A percentile compares a stretch with the other conserved stretches of the same genome.
Evolutionary conservation across 2,329 filamentous ascomycete genomes (phyloP).

Genomic region (Daldinia sp.): DNA sequence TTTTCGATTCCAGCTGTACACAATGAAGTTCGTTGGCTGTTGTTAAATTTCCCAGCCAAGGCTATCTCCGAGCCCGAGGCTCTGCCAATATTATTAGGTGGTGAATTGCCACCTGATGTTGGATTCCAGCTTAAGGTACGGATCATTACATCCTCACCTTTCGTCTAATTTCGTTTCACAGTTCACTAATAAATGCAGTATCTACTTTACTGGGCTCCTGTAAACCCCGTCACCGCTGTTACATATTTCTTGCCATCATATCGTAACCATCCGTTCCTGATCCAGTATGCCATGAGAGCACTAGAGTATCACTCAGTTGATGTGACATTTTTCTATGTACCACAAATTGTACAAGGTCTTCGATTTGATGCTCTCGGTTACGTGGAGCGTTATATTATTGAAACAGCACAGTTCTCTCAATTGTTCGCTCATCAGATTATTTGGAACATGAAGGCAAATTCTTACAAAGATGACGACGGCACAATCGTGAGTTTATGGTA

Average conservation of each 20-base stretch:
- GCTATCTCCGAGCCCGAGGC: slow-evolving; percentile 83
- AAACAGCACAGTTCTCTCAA: slow-evolving; percentile 97
- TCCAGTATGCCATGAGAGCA: slow-evolving; percentile 96
- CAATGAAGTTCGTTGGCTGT: slow-evolving; percentile 78
- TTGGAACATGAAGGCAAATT: slow-evolving; percentile 99
- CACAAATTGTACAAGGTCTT: slow-evolving; percentile 94
- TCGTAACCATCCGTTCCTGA: slow-evolving; percentile 87
- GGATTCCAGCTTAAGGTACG: slow-evolving; percentile 82
- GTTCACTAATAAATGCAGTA: slow-evolving; percentile 64
- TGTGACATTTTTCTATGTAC: slow-evolving; percentile 98
- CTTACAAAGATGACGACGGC: slow-evolving; percentile 95
- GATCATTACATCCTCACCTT: slow-evolving; percentile 16
- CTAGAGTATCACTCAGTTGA: slow-evolving; percentile 95
- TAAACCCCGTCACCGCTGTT: slow-evolving; percentile 91
- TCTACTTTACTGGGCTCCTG: slow-evolving; percentile 88
- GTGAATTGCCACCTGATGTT: slow-evolving; percentile 78
- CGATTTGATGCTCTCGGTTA: slow-evolving; percentile 94
- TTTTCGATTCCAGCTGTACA: slow-evolving; percentile 79
- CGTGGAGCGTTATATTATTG: slow-evolving; percentile 93
- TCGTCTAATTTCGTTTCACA: background rate
- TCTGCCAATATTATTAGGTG: slow-evolving; percentile 81
- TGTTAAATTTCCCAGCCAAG: slow-evolving; percentile 85
- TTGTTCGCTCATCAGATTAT: slow-evolving; percentile 99
- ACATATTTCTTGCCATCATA: slow-evolving; percentile 94
- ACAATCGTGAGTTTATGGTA: slow-evolving; percentile 67